Evolutionary conservation across 352 stramenopile genomes (phyloP).

Genomic region (Globisporangium splendens): DNA sequence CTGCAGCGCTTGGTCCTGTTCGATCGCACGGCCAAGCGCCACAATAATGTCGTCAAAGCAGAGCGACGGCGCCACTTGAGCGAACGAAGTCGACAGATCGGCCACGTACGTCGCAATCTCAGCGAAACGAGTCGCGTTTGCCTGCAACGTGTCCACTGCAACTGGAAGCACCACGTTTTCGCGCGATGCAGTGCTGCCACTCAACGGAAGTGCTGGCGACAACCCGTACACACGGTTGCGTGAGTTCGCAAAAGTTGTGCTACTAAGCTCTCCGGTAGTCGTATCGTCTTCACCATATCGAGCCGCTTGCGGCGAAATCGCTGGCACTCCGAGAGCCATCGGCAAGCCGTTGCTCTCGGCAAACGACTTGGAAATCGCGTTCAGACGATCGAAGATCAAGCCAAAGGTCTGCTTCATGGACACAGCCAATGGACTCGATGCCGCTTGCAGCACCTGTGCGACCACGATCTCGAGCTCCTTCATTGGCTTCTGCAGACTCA

Average conservation of each 20-base stretch:
- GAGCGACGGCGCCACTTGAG: conserved; percentile 20
- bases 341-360: conserved; percentile 17
- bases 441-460: conserved; percentile 38
- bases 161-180: conserved; percentile 20
- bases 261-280: conserved; percentile 26
- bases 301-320: conserved; percentile 49
- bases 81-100: conserved; percentile 26
- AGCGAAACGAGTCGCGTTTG: conserved; percentile 30
- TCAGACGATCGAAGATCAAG: conserved; percentile 29
- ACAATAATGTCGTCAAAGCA: conserved; percentile 32
- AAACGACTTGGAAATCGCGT: conserved; percentile 31
- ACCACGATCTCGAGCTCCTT: conserved; percentile 69
- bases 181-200: neutral
- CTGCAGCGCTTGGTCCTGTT: conserved; percentile 33
- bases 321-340: conserved; percentile 48
- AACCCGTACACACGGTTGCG: conserved; percentile 61
- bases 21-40: conserved; percentile 24
- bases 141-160: conserved; percentile 21
- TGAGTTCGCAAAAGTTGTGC: conserved; percentile 50
- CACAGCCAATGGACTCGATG: conserved; percentile 9
- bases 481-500: conserved; percentile 44
- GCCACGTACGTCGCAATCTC: conserved; percentile 29
- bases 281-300: conserved; percentile 32
- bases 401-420: conserved; percentile 14
- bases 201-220: conserved; percentile 40